Evolutionary conservation across 331 rosid genomes (phyloP).

Genomic region (Acacia concinna): DNA sequence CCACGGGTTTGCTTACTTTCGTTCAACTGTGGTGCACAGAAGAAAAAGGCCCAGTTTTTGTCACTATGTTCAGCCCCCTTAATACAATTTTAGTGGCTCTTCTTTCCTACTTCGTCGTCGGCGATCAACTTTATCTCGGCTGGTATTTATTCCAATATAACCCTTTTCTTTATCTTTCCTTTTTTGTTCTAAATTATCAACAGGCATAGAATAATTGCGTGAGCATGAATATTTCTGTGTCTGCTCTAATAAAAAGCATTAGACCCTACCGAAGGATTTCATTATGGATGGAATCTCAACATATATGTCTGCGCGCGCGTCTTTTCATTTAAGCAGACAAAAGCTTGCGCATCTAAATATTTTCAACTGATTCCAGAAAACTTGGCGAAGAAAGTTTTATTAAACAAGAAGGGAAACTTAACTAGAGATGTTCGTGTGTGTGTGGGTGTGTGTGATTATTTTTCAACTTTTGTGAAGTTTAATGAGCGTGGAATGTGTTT

Average conservation of each 20-base stretch:
- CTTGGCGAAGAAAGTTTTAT: no score
- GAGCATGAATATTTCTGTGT: neutral
- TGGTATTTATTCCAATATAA: constrained; percentile 42
- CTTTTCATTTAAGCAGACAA: neutral
- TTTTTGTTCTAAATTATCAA: neutral
- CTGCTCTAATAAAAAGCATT: neutral
- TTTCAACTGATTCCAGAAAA: neutral
- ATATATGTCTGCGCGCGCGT: no score
- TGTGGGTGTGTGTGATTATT: no score
- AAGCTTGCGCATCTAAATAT: neutral
- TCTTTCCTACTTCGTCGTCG: constrained; percentile 68
- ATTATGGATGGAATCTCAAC: no score
- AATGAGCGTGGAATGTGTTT: neutral
- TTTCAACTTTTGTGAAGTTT: neutral
- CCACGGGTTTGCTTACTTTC: constrained; percentile 51
- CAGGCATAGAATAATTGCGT: neutral
- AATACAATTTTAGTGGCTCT: constrained; percentile 58
- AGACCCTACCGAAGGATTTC: neutral
- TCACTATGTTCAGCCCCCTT: constrained; percentile 74
- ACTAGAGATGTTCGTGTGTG: no score
- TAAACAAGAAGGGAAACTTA: no score
- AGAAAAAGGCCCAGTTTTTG: constrained; percentile 80
- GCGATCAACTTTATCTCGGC: constrained; percentile 73
- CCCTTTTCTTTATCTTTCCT: neutral
- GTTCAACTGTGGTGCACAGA: constrained; percentile 80